Evolutionary conservation across 2,329 filamentous ascomycete genomes (phyloP), one percentile per base, ranked within the genome.

Genomic region (Diaporthe humulicola): DNA sequence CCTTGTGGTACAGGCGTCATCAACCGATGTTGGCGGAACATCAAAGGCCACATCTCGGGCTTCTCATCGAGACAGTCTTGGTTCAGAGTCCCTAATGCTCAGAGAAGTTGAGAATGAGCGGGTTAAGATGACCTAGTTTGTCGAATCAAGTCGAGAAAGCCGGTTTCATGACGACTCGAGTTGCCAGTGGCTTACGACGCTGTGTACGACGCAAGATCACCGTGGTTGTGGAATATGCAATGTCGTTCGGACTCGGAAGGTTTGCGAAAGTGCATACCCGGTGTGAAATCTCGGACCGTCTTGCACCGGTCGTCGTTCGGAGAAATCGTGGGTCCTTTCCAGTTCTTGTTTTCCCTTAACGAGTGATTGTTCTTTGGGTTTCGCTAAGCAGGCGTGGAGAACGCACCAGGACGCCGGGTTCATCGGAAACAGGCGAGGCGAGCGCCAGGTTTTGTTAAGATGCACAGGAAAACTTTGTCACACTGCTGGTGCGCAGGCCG

Each of bases 401-500:
- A 40, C 7, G 33, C 17, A 52, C 15, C 19, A 30, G 15, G 22
- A 8, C 3, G 10, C 14, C n/a, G 2, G 40, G 2, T 8, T 69
- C 33, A 28, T 52, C 22, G 64, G 45, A 38, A 19, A 6, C 33
- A 30, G 30, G 64, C 48, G 48, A 40, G 22, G 33, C n/a, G 33
- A 45, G 22, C 9, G 14, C 17, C 48, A 38, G n/a, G 33, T 54
- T 69, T 54, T 54, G 45, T 40, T 30, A 15, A 69, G 48, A 10
- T 69, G 30, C 64, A 69, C 64, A 40, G n/a, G 33, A 33, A 8
- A 28, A 38, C 5, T 69, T 54, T 38, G 48, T 69, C n/a, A 69
- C 45, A 54, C 45, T 54, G 33, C 48, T 52, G 12, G 17, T 48
- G 38, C 19, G 30, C 30, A 38, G 30, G 22, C 38, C 64, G 28